Percentiles rank a stretch among this genome's conserved stretches.
These are phyloP conservation scores for Solanum okadae DNA, from an alignment of 257 asterid species.

Conservation along the genomic window DNA sequence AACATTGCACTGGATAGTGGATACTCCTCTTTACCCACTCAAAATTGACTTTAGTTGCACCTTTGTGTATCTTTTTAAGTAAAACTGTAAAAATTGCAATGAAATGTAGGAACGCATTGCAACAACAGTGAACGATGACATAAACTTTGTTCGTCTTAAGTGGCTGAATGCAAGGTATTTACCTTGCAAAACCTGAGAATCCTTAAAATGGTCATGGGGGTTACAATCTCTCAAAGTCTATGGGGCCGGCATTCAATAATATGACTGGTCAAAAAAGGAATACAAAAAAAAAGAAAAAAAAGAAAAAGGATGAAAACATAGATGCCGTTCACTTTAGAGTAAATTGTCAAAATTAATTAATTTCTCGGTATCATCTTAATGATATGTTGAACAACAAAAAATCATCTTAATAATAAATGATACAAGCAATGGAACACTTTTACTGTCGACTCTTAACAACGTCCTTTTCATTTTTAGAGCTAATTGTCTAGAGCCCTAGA, in stretches of 20 bases:
- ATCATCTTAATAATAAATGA: not conserved
- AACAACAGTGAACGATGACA: not conserved
- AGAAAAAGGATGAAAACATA: not conserved
- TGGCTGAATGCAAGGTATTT: not conserved
- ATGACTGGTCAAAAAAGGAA: not conserved
- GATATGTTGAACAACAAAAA: not conserved
- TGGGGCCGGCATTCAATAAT: not conserved
- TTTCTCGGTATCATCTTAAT: not conserved
- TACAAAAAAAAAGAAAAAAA: not conserved
- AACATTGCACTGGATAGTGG: not conserved
- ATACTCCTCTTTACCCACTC: not conserved
- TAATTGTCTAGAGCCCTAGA: not conserved
- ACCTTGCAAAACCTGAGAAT: not conserved
- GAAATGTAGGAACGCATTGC: not conserved
- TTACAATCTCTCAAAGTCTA: not conserved
- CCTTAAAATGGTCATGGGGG: not conserved
- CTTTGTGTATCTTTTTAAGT: not conserved
- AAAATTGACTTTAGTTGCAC: not conserved
- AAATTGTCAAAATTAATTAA: not conserved
- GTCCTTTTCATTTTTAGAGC: not conserved
- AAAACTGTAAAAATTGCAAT: not conserved
- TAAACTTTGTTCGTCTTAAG: not conserved
- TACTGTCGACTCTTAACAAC: not conserved
- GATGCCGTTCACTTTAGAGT: not conserved
- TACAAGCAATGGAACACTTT: not conserved